Conservation (phyloP, 371 early-diverging fungal species). For the Vairimorpha ceranae region DNA sequence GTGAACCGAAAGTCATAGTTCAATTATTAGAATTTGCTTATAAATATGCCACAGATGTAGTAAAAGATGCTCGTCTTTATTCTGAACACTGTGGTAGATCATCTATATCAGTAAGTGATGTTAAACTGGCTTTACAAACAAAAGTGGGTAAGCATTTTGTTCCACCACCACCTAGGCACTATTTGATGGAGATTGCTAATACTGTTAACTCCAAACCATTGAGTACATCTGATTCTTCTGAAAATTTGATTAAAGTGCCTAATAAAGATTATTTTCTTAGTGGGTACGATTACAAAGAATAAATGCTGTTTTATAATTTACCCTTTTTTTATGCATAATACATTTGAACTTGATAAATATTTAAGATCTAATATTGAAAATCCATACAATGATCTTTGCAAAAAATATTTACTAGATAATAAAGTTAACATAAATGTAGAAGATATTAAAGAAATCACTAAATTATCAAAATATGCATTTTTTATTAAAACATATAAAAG, state of each 20-base stretch:
- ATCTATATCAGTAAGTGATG: conserved; percentile 76
- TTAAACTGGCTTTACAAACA: conserved; percentile 76
- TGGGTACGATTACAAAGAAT: conserved; percentile 2
- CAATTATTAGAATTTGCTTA: conserved; percentile 88
- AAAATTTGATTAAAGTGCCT: conserved; percentile 59
- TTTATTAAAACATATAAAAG: not conserved
- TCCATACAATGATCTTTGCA: not conserved
- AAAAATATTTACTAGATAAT: not conserved
- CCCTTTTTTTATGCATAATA: not conserved
- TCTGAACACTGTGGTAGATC: conserved; percentile 79
- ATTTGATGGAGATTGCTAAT: conserved; percentile 61
- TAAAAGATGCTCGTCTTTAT: conserved; percentile 82
- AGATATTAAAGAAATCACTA: not conserved
- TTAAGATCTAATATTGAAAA: not conserved
- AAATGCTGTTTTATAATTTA: not conserved
- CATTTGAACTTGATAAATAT: not conserved
- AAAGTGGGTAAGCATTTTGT: conserved; percentile 63
- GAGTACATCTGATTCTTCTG: conserved; percentile 40
- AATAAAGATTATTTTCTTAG: conserved; percentile 27
- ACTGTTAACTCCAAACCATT: conserved; percentile 60
- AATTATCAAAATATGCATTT: not conserved
- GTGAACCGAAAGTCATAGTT: conserved; percentile 85
- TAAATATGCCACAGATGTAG: conserved; percentile 81
- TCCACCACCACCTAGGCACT: conserved; percentile 63
- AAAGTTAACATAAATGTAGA: not conserved